Base-by-base conservation (phyloP, 2,329 filamentous ascomycete species). In the Colletotrichum sp. region DNA sequence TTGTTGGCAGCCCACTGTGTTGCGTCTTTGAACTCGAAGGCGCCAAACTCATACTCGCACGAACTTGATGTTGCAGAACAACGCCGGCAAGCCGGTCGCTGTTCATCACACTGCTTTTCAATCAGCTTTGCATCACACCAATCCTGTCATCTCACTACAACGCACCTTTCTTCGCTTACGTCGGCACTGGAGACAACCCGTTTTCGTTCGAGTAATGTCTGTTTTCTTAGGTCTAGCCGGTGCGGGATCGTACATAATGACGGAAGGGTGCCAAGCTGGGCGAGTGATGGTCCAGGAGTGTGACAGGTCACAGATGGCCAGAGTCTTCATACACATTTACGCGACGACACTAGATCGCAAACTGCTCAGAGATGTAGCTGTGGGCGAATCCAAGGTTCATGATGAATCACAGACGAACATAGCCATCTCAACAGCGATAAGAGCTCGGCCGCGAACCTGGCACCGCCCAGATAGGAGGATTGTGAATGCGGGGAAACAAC, bases 31-130 rank as follows among this genome's bases (percentile, higher is more conserved):
- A 49, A 49, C 10, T 49, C 44, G 2, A 49, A 49, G 18, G 44
- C 44, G 68, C 75, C 26, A 77, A 49, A 13, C n/a, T 21, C 44
- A 49, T 49, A 49, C n/a, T 49, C 44, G 44, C 44, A 49, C 44
- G 44, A 21, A 13, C 18, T 49, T 21, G n/a, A 49, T 2, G 44
- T 13, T 49, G n/a, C 44, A 49, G 44, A 49, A 13, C 44, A 49
- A 7, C 44, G 44, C 44, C 44, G 18, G n/a, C 44, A 49, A 21
- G 44, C 44, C n/a, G 44, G 44, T 49, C 44, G 21, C n/a, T 49
- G 44, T 49, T 49, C 44, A 21, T 49, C 44, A 49, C 44, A 49
- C 44, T 49, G 10, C 44, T n/a, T 49, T 49, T 49, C n/a, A 21
- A 21, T 49, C n/a, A 49, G n/a, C 44, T 49, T 21, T 21, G 10